Conservation (phyloP, 495 filamentous ascomycete species). For the Penicillium bialowiezense region DNA sequence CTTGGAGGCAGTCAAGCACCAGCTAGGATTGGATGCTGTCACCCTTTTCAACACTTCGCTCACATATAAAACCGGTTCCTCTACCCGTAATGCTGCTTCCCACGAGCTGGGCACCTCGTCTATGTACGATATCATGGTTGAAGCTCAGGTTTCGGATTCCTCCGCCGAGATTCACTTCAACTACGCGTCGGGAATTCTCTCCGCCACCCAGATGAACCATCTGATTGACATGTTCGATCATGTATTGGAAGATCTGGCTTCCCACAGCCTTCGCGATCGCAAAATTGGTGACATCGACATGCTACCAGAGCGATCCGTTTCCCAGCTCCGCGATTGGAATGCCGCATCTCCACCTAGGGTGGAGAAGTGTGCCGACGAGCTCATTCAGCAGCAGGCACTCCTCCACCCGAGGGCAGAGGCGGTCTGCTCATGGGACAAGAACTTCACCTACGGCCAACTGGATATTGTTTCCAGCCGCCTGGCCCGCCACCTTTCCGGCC, state of each 20-base stretch:
- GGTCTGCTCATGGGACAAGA: constrained; percentile 48
- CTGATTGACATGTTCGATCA: constrained; percentile 39
- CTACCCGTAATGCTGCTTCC: constrained; percentile 7
- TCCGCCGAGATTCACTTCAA: constrained; percentile 35
- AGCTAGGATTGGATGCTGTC: constrained; percentile 32
- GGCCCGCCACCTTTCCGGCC: constrained; percentile 30
- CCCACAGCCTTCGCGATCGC: constrained; percentile 17
- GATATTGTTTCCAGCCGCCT: constrained; percentile 35
- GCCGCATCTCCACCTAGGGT: constrained; percentile 22
- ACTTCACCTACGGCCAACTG: constrained; percentile 46
- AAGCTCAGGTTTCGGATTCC: constrained; percentile 48
- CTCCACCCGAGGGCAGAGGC: constrained; percentile 34
- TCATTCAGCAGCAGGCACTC: constrained; percentile 40
- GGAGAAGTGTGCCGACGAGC: constrained; percentile 46
- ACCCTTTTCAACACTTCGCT: constrained; percentile 53
- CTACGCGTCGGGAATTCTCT: constrained; percentile 37
- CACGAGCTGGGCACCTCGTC: constrained; percentile 19
- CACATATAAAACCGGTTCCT: constrained; percentile 24
- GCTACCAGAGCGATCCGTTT: constrained; percentile 27
- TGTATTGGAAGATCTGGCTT: constrained; percentile 39
- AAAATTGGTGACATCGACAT: constrained; percentile 32
- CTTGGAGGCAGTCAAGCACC: constrained; percentile 40
- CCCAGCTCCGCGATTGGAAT: constrained; percentile 40
- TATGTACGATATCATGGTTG: constrained; percentile 55
- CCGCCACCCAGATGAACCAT: constrained; percentile 31